A percentile compares a stretch with the other conserved stretches of the same genome.
phyloP scores from a whole-genome alignment of 1,284 basidiomycete species.

The Phellinidium pouzarii region DNA sequence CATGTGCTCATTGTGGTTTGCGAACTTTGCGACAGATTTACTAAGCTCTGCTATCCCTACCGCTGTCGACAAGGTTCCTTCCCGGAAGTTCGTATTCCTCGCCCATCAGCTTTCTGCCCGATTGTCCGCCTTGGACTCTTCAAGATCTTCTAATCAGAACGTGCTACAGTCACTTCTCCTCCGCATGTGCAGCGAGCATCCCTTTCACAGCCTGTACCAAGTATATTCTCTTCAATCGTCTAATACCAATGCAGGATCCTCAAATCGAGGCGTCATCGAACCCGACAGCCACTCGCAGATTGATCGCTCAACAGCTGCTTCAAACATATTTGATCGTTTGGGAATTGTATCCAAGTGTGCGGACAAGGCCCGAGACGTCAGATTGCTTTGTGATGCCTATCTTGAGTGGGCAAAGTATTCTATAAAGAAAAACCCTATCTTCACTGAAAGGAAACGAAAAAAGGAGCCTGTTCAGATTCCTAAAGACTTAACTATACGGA shows the following conservation, averaged over 20 bases:
- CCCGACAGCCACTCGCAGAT: conserved; percentile 34
- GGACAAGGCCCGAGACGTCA: conserved; percentile 51
- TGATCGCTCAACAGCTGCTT: conserved; percentile 63
- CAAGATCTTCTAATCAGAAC: conserved; percentile 45
- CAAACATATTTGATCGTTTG: conserved; percentile 59
- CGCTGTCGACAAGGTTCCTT: conserved; percentile 64
- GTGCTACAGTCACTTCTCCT: conserved; percentile 62
- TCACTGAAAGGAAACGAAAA: conserved; percentile 23
- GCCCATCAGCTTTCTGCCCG: conserved; percentile 91
- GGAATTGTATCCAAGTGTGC: conserved; percentile 34
- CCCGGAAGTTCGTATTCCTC: conserved; percentile 85
- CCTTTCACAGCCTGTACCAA: conserved; percentile 91
- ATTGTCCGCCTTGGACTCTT: conserved; percentile 43
- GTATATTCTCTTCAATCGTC: conserved; percentile 68
- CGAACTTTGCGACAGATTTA: conserved; percentile 61
- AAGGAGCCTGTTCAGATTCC: conserved; percentile 34
- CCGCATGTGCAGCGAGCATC: conserved; percentile 84
- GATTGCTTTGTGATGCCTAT: conserved; percentile 65
- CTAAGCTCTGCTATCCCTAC: conserved; percentile 46
- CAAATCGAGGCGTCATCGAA: conserved; percentile 26
- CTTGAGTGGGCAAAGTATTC: conserved; percentile 75
- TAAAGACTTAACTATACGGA: conserved; percentile 36
- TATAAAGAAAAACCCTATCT: conserved; percentile 33
- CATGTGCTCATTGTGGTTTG: conserved; percentile 88
- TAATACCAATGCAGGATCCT: conserved; percentile 1